Evolutionary conservation across 2,329 filamentous ascomycete species (phyloP), one percentile per base, ranked within the genome.

Genomic region (Botrytis aclada): DNA sequence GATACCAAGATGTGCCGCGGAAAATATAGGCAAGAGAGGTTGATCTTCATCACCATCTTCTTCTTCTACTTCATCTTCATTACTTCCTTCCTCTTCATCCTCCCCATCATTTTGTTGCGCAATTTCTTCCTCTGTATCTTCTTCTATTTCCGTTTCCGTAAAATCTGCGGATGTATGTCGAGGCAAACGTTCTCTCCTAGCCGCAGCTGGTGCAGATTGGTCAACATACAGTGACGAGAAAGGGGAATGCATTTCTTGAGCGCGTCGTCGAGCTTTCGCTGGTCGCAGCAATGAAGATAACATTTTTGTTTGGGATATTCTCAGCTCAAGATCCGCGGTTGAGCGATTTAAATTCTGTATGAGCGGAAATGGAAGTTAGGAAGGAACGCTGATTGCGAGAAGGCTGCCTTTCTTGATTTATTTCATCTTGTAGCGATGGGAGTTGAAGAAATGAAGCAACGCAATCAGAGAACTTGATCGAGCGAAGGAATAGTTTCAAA

Each of bases 11-110:
- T 95, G 91, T 72, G 88, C 88, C 34, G 92, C 88, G 64, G 93
- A 94, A 82, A 97, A 97, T 72, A 97, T 90, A 65, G 94, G 94
- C 74, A 97, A 85, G 39, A 90, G 82, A 76, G 87, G 87, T 62
- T 85, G 84, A 37, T 84, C 83, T 74, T 78, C 76, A 32, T 76
- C 80, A 25, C 80, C 81, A 71, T 82, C 80, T 51, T 82, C 82
- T 39, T 84, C 81, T 12, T 82, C 81, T 20, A 82, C 82, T 7
- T 83, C 81, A 37, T 83, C 82, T 54, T 83, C 81, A 43, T 81
- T 81, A 58, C 83, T 81, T 22, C 81, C 82, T 32, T 82, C 78
- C 54, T 79, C 78, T 22, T 78, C 80, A 66, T 82, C 75, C 18
- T 74, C 75, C 37, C 76, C 76, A 16, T 80, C 79, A 72, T 78